Conservation (phyloP, 1,284 basidiomycete species). For the Pulveroboletus sp. region DNA sequence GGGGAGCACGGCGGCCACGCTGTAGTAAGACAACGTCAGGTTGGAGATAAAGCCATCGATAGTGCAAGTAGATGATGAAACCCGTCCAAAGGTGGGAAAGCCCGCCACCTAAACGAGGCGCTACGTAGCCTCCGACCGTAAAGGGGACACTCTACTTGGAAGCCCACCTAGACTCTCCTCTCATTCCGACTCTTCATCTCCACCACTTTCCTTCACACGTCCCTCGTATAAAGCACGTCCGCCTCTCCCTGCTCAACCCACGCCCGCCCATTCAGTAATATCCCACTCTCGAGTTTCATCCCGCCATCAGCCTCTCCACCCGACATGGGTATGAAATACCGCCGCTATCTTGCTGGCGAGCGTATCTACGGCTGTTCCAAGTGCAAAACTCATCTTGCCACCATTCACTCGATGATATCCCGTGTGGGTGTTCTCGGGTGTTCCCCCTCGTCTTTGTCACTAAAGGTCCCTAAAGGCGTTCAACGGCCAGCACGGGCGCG, state of each 20-base stretch:
- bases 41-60: constrained; percentile 8
- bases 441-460: constrained; percentile 4
- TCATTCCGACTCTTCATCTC: constrained; percentile 13
- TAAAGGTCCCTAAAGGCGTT: constrained; percentile 62
- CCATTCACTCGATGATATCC: constrained; percentile 90
- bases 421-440: constrained; percentile 56
- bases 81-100: constrained; percentile 32
- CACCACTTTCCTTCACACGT: constrained; percentile 33
- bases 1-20: not conserved
- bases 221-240: constrained; percentile 31
- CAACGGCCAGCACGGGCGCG: constrained; percentile 93
- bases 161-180: constrained; percentile 8
- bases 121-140: constrained; percentile 24
- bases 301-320: not conserved
- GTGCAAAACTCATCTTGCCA: constrained; percentile 93
- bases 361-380: constrained; percentile 89
- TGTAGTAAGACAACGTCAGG: not conserved
- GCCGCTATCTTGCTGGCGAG: constrained; percentile 84
- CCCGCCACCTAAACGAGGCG: constrained; percentile 27
- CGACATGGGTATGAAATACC: constrained; percentile 85
- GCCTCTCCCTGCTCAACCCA: not conserved
- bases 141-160: constrained; percentile 24
- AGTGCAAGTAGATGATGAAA: not conserved
- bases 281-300: not conserved
- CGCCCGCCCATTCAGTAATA: not conserved